Conservation (phyloP, 2,329 filamentous ascomycete species). For the Leptographium galeiforme region DNA sequence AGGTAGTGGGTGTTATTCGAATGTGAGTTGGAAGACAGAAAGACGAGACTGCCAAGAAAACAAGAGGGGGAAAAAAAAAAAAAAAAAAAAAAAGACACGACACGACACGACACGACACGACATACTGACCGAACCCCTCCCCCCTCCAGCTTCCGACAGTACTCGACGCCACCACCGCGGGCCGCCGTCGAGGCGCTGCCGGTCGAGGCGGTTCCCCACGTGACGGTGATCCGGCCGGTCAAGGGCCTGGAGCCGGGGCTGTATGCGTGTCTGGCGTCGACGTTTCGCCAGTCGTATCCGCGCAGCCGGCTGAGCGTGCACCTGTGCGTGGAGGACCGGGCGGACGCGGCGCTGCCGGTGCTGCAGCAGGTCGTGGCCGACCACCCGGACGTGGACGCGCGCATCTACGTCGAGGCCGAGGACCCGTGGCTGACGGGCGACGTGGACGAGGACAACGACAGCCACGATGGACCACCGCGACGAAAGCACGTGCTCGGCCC, state of each 20-base stretch:
- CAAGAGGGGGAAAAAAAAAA: too few species aligned
- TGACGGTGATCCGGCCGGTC: constrained; percentile 85
- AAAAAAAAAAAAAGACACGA: too few species aligned
- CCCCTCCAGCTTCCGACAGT: constrained; percentile 34
- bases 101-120: too few species aligned
- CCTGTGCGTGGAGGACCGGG: constrained; percentile 64
- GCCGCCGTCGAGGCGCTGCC: constrained; percentile 37
- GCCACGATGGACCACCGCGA: constrained; percentile 20
- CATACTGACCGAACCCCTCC: background rate
- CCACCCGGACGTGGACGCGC: constrained; percentile 66
- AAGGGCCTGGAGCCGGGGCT: constrained; percentile 84
- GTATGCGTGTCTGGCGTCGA: constrained; percentile 83
- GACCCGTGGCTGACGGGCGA: constrained; percentile 8
- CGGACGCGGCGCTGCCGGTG: constrained; percentile 65
- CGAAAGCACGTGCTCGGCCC: constrained; percentile 52
- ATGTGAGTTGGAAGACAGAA: constrained; percentile 28
- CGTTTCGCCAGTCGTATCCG: constrained; percentile 74
- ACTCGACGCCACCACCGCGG: constrained; percentile 33
- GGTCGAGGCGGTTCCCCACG: constrained; percentile 50
- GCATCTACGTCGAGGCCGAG: constrained; percentile 32
- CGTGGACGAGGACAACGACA: constrained; percentile 31
- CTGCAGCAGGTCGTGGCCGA: constrained; percentile 59
- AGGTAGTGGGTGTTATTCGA: constrained; percentile 40
- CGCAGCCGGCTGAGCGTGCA: constrained; percentile 60
- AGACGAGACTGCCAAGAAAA: too few species aligned